Percentiles rank a stretch among this genome's conserved stretches.
These are phyloP conservation scores for Shiraia sp. DNA, from an alignment of 2,329 filamentous ascomycete genomes.

Conservation along the genomic window DNA sequence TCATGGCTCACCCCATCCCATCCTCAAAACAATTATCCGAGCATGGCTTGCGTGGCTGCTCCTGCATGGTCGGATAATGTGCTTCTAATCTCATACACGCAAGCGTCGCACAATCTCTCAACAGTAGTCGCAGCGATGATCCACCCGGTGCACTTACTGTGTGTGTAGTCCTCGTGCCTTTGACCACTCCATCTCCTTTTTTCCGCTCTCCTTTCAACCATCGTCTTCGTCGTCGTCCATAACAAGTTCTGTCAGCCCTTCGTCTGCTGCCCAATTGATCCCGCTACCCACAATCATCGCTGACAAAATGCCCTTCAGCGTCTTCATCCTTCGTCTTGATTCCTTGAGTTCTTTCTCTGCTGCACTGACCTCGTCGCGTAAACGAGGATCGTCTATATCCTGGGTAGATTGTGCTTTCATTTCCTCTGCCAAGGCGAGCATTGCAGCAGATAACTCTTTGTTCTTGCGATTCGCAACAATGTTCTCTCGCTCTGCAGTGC, in stretches of 20 bases:
- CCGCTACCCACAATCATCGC: conserved; percentile 81
- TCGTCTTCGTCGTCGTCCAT: conserved; percentile 63
- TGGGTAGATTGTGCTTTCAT: conserved; percentile 58
- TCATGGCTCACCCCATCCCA: too few relatives aligned
- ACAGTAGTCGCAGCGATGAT: too few relatives aligned
- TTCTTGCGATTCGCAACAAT: conserved; percentile 63
- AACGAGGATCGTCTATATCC: conserved; percentile 57
- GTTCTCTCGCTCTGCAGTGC: conserved; percentile 62
- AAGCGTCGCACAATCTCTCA: too few relatives aligned
- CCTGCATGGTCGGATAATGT: too few relatives aligned
- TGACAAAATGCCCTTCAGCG: conserved; percentile 77
- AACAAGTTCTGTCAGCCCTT: conserved; percentile 69
- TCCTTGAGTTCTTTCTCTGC: conserved; percentile 64
- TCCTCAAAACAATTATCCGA: too few relatives aligned
- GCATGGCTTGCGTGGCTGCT: too few relatives aligned
- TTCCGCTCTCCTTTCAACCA: conserved; percentile 6
- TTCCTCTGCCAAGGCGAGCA: conserved; percentile 66
- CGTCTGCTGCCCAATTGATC: conserved; percentile 76
- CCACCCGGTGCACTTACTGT: too few relatives aligned
- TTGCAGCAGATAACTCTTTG: conserved; percentile 62
- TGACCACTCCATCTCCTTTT: conserved; percentile 1
- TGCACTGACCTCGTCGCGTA: conserved; percentile 59
- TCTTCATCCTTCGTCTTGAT: conserved; percentile 70
- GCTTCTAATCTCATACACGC: too few relatives aligned
- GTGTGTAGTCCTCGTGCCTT: background rate